Base-by-base conservation (phyloP, 148 eudicot species). In the Amaranthus cruentus region DNA sequence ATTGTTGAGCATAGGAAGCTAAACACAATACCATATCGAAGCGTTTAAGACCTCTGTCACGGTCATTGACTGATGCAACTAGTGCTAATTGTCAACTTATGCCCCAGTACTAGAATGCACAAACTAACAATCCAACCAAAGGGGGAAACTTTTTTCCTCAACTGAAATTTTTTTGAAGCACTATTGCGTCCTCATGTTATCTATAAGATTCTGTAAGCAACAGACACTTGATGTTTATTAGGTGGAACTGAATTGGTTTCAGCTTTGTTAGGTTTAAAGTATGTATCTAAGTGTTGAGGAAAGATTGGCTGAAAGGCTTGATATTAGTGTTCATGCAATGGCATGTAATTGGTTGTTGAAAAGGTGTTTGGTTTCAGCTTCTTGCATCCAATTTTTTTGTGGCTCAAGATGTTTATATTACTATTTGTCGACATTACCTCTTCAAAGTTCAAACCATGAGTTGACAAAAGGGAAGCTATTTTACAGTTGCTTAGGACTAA, bases 151-250 rank as follows among this genome's bases (percentile, higher is more conserved):
- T 14, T 50, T 53, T 21, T 61, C 14, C 49, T 56, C 57, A 4
- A 15, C 18, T 0, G 3, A 11, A 11, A 28, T 0, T 0, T 28
- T 28, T 28, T 28, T 28, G 38, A 28, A 28, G 38, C 38, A 28
- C 38, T 28, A 28, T 47, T 44, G 49, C 50, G 11, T 55, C 54
- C 51, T 55, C 47, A 47, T 12, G 28, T 0, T 53, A 6, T 10
- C 14, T 55, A 13, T 48, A 66, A 6, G 4, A 15, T 12, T 15
- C 62, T 56, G 15, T 44, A 57, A 74, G 21, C 9, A 63, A 18
- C 18, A 14, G 11, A 42, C 63, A 68, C 47, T 57, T 28, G n/a
- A 44, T 28, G 4, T 66, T 47, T 74, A 71, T 66, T 72, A 59
- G 56, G 47, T 13, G 43, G 42, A 43, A 52, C 8, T 28, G 69